Conservation (phyloP, 129 eudicot genomes). For the Arctium minus region DNA sequence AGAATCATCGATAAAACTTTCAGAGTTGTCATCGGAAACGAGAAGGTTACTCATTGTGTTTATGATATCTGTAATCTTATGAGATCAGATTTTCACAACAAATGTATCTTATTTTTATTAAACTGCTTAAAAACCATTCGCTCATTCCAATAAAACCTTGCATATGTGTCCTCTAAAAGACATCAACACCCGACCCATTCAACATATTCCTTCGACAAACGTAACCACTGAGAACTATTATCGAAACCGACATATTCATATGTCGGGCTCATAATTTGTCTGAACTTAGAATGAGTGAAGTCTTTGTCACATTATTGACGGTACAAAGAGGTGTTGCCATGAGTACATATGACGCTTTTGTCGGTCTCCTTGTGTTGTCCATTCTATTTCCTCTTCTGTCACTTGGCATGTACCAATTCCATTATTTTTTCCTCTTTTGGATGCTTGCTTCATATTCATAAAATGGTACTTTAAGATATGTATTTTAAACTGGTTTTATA, state of each 20-base stretch:
- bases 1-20: background rate
- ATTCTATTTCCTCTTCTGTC: slow-evolving; percentile 7
- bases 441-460: slow-evolving; percentile 5
- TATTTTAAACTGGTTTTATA: background rate
- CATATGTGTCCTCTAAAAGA: background rate
- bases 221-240: background rate
- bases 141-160: background rate
- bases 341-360: slow-evolving; percentile 12
- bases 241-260: background rate
- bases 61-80: background rate
- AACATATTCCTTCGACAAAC: background rate
- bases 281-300: slow-evolving; percentile 16
- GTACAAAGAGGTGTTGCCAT: background rate
- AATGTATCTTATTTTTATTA: too few species aligned
- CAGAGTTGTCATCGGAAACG: background rate
- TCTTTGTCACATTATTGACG: slow-evolving; percentile 18
- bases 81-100: background rate
- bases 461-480: background rate
- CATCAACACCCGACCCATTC: background rate
- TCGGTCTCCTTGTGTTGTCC: slow-evolving; percentile 12
- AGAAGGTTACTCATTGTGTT: background rate
- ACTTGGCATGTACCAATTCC: slow-evolving; percentile 20
- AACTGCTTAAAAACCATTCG: background rate
- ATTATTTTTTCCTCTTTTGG: slow-evolving; percentile 20
- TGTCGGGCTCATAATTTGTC: slow-evolving; percentile 12